Base-by-base conservation (phyloP, 306 rosid species). In the Pterocarpus macrocarpus region DNA sequence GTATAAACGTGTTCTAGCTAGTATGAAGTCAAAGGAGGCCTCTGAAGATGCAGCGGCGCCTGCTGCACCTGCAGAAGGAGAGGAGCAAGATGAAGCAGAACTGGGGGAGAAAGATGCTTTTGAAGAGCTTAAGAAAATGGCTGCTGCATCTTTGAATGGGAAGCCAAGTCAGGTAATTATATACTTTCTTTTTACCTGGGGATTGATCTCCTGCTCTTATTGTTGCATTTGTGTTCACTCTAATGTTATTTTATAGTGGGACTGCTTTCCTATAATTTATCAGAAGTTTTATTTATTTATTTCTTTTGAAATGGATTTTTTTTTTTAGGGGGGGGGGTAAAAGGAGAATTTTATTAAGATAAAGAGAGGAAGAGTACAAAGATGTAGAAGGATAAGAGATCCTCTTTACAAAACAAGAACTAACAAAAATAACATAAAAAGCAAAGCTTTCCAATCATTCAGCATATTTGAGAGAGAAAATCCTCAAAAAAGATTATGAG, bases 71-170 rank as follows among this genome's bases (percentile, higher is more conserved):
- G 68, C 73, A 69, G 91, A 82, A 35, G 85, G 14, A 13, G 85
- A 91, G 55, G 89, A 83, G 65, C 79, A 56, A 72, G 91, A 86
- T 57, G 97, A 90, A 73, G 92, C 71, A 76, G 88, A 88, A 73
- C 66, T 84, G 32, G 70, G 69, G 58, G 87, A 84, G 80, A 90
- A 89, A 77, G 98, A 93, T 90, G 98, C 99, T 15, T 93, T 96
- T 93, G 94, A 88, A 88, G 94, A 93, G 88, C 99, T 96, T 15
- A 96, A 93, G 90, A 92, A 91, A 82, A 70, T 96, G 84, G 97
- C 94, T 30, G 77, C 89, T 72, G 85, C 89, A 71, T 86, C 97
- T 76, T 81, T 86, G 75, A 91, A 91, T 78, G 98, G 80, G 85
- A 86, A 88, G 73, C 82, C 89, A 28, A 81, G 70, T 67, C 83